phyloP scores from a whole-genome alignment of 2,329 filamentous ascomycete species.

The Exophiala sideris region DNA sequence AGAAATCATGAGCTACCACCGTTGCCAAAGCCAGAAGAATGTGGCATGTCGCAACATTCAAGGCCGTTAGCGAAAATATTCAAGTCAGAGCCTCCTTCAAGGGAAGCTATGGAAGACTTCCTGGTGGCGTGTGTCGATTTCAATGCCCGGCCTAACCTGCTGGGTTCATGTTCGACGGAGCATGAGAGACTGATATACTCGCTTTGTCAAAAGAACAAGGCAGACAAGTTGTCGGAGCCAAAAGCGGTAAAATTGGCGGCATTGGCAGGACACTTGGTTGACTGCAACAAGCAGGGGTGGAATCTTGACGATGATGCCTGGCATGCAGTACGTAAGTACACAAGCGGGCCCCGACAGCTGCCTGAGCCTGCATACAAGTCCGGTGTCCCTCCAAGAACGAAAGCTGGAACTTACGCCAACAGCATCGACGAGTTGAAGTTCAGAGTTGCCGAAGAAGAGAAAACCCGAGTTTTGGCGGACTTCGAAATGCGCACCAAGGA shows the following conservation, averaged over 20 bases:
- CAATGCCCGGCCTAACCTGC: slow-evolving; percentile 43
- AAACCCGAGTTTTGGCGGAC: slow-evolving; percentile 31
- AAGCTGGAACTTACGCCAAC: slow-evolving; percentile 26
- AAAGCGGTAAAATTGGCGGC: slow-evolving; percentile 39
- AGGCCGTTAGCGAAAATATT: slow-evolving; percentile 18
- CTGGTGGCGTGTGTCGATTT: slow-evolving; percentile 47
- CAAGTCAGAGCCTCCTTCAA: not conserved
- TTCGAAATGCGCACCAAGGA: slow-evolving; percentile 33
- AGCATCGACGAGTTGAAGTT: slow-evolving; percentile 47
- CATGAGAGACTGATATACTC: slow-evolving; percentile 51
- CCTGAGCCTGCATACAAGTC: slow-evolving; percentile 31
- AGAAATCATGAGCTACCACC: slow-evolving; percentile 46
- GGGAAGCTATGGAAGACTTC: slow-evolving; percentile 35
- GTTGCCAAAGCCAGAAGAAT: slow-evolving; percentile 38
- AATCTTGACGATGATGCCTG: slow-evolving; percentile 40
- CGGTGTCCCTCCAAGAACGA: slow-evolving; percentile 1
- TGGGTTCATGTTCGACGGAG: slow-evolving; percentile 53
- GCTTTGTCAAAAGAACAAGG: slow-evolving; percentile 33
- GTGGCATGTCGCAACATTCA: slow-evolving; percentile 48
- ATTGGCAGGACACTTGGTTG: slow-evolving; percentile 46
- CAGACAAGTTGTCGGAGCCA: slow-evolving; percentile 39
- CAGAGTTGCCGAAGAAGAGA: slow-evolving; percentile 35
- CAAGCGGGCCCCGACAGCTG: slow-evolving; percentile 1
- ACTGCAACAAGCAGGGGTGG: slow-evolving; percentile 45
- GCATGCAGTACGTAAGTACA: slow-evolving; percentile 17